A percentile compares a stretch with the other conserved stretches of the same genome.
phyloP scores from a whole-genome alignment of 2,329 filamentous ascomycete species.

The Aspergillus calidoustus region DNA sequence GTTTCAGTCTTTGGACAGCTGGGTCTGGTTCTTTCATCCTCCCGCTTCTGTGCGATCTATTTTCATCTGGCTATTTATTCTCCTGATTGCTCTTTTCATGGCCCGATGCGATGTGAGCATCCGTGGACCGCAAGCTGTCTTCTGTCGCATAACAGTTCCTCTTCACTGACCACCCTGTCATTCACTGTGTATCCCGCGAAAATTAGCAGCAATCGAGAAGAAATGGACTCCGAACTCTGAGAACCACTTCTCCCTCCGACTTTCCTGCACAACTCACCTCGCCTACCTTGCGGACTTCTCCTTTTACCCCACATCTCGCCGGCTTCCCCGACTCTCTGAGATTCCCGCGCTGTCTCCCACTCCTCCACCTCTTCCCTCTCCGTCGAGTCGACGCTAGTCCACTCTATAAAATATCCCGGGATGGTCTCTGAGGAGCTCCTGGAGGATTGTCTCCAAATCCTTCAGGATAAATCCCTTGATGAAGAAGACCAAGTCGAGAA shows the following conservation, averaged over 20 bases:
- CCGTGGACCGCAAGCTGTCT: slow-evolving; percentile 27
- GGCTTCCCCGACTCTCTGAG: slow-evolving; percentile 17
- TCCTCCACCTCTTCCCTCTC: slow-evolving; percentile 12
- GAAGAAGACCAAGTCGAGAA: slow-evolving; percentile 96
- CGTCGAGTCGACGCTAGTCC: background rate
- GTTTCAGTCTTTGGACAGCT: slow-evolving; percentile 21
- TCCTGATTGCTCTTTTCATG: slow-evolving; percentile 26
- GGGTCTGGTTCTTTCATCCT: slow-evolving; percentile 20
- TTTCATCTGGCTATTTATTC: slow-evolving; percentile 8
- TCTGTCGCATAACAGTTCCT: slow-evolving; percentile 22
- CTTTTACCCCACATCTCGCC: slow-evolving; percentile 24
- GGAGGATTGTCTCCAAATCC: slow-evolving; percentile 85
- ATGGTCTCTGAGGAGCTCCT: slow-evolving; percentile 96
- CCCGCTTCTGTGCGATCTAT: slow-evolving; percentile 24
- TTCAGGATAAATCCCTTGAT: slow-evolving; percentile 79
- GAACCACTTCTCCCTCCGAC: slow-evolving; percentile 1
- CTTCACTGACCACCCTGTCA: slow-evolving; percentile 12
- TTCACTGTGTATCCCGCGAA: slow-evolving; percentile 4
- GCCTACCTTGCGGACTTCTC: slow-evolving; percentile 18
- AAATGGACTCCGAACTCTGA: slow-evolving; percentile 24
- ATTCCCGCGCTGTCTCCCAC: slow-evolving; percentile 7
- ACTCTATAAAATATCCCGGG: slow-evolving; percentile 34
- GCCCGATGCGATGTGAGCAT: slow-evolving; percentile 39
- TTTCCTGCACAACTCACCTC: slow-evolving; percentile 8
- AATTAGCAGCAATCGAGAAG: slow-evolving; percentile 6